Percentiles rank a stretch among this genome's conserved stretches.
phyloP scores from a whole-genome alignment of 163 green algal species.

The Chlamydomonas reinhardtii region DNA sequence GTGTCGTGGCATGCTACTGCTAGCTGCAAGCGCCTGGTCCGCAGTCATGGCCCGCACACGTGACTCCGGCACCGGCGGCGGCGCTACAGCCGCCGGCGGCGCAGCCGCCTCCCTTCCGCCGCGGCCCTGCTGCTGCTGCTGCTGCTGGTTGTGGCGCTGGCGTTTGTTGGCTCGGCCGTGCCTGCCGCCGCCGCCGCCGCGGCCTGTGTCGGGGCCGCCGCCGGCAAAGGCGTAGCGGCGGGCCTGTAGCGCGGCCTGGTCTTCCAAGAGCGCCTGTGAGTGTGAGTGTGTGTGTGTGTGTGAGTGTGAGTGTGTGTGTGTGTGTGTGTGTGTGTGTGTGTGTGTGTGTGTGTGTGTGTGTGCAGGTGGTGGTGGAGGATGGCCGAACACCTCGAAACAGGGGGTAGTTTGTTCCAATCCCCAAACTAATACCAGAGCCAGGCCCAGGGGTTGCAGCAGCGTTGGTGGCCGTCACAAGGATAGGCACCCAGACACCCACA shows the following conservation, averaged over 20 bases:
- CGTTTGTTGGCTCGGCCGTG: conserved; percentile 9
- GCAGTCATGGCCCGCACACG: neutral
- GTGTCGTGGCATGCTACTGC: conserved; percentile 2
- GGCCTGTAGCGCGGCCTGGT: neutral
- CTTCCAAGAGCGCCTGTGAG: neutral
- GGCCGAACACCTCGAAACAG: too few relatives aligned
- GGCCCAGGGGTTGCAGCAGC: too few relatives aligned
- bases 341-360: too few relatives aligned
- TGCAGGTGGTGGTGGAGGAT: too few relatives aligned
- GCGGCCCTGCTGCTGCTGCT: neutral
- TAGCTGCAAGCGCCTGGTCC: neutral
- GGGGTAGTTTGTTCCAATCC: too few relatives aligned
- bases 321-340: too few relatives aligned
- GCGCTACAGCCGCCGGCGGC: neutral
- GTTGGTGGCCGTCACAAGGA: too few relatives aligned
- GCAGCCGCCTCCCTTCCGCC: neutral
- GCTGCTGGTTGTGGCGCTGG: neutral
- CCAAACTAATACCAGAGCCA: too few relatives aligned
- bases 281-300: neutral
- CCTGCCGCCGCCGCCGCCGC: neutral
- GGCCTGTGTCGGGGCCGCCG: too few relatives aligned
- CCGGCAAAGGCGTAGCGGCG: neutral
- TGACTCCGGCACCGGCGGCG: neutral
- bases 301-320: too few relatives aligned
- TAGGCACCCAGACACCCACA: too few relatives aligned